phyloP scores from a whole-genome alignment of 2,329 filamentous ascomycete species.

The Cadophora gregata region DNA sequence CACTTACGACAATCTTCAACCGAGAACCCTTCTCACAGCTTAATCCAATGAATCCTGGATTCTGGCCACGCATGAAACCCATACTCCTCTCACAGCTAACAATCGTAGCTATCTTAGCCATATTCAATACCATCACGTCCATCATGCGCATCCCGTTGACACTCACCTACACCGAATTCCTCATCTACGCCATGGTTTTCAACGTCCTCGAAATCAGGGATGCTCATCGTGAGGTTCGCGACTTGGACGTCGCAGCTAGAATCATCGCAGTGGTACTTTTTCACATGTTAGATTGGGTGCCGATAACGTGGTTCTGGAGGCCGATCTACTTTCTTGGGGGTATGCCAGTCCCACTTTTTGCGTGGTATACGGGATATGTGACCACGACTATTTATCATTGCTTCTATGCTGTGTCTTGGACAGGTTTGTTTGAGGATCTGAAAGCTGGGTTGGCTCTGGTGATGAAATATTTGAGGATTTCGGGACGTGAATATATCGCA shows the following conservation, averaged over 20 bases:
- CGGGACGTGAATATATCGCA: neutral
- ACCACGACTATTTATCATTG: neutral
- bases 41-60: neutral
- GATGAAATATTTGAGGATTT: neutral
- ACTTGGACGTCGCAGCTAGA: neutral
- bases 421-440: neutral
- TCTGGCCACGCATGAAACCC: neutral
- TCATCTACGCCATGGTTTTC: neutral
- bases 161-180: neutral
- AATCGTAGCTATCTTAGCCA: neutral
- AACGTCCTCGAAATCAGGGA: neutral
- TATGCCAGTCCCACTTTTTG: neutral
- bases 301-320: neutral
- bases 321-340: neutral
- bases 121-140: neutral
- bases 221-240: neutral
- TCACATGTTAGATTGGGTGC: neutral
- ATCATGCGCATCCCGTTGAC: constrained; percentile 2
- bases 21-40: constrained; percentile 8
- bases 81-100: neutral
- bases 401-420: neutral
- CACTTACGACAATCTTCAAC: neutral
- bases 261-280: neutral
- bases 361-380: neutral
- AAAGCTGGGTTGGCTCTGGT: neutral